Base-by-base conservation (phyloP, 2,329 filamentous ascomycete genomes). In the Myriangium duriaei region DNA sequence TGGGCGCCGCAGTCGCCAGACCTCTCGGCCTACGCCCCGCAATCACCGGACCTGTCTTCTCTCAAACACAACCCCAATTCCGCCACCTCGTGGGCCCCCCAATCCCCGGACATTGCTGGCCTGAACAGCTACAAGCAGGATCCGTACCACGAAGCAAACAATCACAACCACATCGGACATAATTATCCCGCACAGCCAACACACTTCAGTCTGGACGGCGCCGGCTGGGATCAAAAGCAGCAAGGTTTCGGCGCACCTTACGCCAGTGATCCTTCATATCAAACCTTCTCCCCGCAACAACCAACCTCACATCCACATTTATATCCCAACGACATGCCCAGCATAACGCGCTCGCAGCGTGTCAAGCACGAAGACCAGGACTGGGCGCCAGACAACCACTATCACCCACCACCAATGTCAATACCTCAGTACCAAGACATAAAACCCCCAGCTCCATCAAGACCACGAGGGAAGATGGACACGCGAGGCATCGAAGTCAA, bases 401-500 rank as follows among this genome's bases (percentile, higher is more conserved):
- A 15, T 34, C 35, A 30, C 21, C 30, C 24, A 6, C 30, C n/a
- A 14, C 18, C 12, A 18, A 13, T 11, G 34, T 16, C 11, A 24
- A 16, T 9, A 21, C 32, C 13, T 34, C 34, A 31, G 16, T 13
- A 28, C 42, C 36, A 30, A 15, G 21, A 4, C 40, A 40, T 38
- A 3, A 17, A 11, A 9, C 28, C 9, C 19, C 24, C 26, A 12
- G n/a, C 29, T 6, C 15, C 29, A 40, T 42, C 42, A 39, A 49
- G 17, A 31, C 42, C 36, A 44, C 47, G 37, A 42, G 41, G 30
- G 39, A 43, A 45, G 34, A 47, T 42, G 45, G 55, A 58, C 12
- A 59, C 55, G 4, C 50, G 54, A 13, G 58, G 73, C 59, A 63
- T 94, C 63, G 60, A 85, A 30, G 85, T 98, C 50, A 83, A 76